These are phyloP conservation scores for Loxodes magnus DNA, from an alignment of 73 alveolate genomes.

Conservation along the genomic window DNA sequence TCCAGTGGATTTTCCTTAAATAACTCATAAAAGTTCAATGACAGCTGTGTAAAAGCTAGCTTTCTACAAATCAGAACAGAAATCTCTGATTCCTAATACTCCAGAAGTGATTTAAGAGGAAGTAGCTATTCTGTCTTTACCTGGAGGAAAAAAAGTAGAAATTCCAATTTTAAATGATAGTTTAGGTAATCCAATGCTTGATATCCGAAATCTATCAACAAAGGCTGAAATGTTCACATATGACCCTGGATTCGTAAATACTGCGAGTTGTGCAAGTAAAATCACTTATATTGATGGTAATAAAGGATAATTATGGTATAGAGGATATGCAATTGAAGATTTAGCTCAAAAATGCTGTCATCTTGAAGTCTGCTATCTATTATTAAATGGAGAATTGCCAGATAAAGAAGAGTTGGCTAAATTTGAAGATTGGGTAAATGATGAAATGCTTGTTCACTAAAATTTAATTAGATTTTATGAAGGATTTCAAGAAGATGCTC, in stretches of 20 bases:
- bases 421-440: conserved; percentile 52
- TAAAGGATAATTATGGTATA: conserved; percentile 57
- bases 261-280: conserved; percentile 56
- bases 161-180: conserved; percentile 55
- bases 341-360: conserved; percentile 61
- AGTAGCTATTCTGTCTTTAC: conserved; percentile 33
- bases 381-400: conserved; percentile 78
- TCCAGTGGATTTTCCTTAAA: no score
- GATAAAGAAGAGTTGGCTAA: conserved; percentile 28
- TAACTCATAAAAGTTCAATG: no score
- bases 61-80: no score
- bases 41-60: no score
- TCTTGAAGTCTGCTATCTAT: conserved; percentile 70
- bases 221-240: conserved; percentile 60
- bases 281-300: conserved; percentile 85
- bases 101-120: no score
- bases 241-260: conserved; percentile 82
- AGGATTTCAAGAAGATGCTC: conserved; percentile 67
- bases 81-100: no score
- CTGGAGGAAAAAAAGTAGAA: conserved; percentile 54
- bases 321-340: conserved; percentile 78
- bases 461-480: conserved; percentile 67
- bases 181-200: conserved; percentile 66
- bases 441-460: conserved; percentile 77
- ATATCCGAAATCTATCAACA: conserved; percentile 44